Conservation (phyloP, 2,329 filamentous ascomycete species). For the Colletotrichum euphorbiae region DNA sequence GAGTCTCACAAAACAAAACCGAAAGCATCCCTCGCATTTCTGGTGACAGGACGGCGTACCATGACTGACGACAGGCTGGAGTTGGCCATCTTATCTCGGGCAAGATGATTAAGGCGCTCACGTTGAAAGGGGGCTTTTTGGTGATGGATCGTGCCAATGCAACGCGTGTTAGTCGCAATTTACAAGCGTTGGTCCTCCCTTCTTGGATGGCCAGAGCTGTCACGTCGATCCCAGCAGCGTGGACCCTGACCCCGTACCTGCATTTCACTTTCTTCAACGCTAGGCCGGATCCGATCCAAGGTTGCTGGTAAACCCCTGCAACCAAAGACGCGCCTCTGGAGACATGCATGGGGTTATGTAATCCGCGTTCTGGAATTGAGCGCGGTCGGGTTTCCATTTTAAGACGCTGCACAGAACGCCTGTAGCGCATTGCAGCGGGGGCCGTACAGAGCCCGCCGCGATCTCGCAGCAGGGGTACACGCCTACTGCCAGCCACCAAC, state of each 20-base stretch:
- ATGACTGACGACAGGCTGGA: too few species aligned
- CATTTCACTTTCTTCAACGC: slow-evolving; percentile 38
- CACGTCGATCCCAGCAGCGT: slow-evolving; percentile 35
- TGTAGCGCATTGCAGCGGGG: slow-evolving; percentile 2
- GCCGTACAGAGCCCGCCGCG: neutral
- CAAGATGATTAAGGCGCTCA: too few species aligned
- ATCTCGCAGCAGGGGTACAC: slow-evolving; percentile 32
- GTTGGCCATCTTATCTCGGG: too few species aligned
- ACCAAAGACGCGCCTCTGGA: slow-evolving; percentile 35
- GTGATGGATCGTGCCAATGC: neutral
- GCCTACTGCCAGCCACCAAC: slow-evolving; percentile 33
- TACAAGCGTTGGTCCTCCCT: neutral
- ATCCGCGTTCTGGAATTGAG: slow-evolving; percentile 27
- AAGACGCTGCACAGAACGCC: slow-evolving; percentile 12
- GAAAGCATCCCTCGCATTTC: slow-evolving; percentile 6
- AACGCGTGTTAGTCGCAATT: slow-evolving; percentile 8
- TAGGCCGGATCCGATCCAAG: slow-evolving; percentile 31
- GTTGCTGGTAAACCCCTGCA: slow-evolving; percentile 29
- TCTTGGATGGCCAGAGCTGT: slow-evolving; percentile 13
- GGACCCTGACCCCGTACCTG: slow-evolving; percentile 35
- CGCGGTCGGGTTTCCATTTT: neutral
- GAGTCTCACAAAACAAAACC: slow-evolving; percentile 17
- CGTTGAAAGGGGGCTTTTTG: neutral
- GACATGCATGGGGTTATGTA: slow-evolving; percentile 27
- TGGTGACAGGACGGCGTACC: neutral